Evolutionary conservation across 2,329 filamentous ascomycete genomes (phyloP), one percentile per base, ranked within the genome.

Genomic region (Pseudogymnoascus destructans): DNA sequence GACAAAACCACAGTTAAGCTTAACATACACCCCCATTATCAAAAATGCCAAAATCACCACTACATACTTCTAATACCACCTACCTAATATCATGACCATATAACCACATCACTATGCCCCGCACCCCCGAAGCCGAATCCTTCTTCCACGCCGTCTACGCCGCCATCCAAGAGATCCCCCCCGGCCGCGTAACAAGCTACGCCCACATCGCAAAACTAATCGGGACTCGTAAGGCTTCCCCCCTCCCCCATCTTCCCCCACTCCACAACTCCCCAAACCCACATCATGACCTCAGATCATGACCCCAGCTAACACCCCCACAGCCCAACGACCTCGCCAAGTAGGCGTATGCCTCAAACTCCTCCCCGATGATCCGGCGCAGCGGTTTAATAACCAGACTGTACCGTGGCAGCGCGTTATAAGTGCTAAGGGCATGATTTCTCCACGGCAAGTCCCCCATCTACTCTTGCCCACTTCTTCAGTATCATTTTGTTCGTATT

Each of bases 341-440:
- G 91, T 97, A 5, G 92, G 92, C 57, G 78, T 93, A 52, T 95
- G 87, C 70, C 79, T 97, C 23, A 96, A 95, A 70, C 85, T 95
- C 69, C 81, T 97, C 10, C 81, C 90, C 1, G 67, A 73, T 5
- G 76, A 80, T 59, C 66, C 74, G 0, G 70, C 73, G 0, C 63
- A 69, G 58, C 76, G 72, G 59, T 95, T 86, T 73, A 85, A 95
- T 70, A 76, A 79, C 60, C 76, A 75, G 21, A 96, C 86, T 63
- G 92, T 97, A 3, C 92, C 92, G 0, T 97, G 92, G 92, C 92
- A 97, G 74, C 78, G 93, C 59, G 88, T 97, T 60, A 86, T 97
- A 69, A 95, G 92, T 70, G 75, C 88, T 11, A 92, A 87, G 71
- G 91, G 92, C 19, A 76, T 82, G 60, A 95, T 97, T 64, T 95